A percentile compares a stretch with the other conserved stretches of the same genome.
Conservation (phyloP, 768 basidiomycete genomes). For the Termitomyces sp. region DNA sequence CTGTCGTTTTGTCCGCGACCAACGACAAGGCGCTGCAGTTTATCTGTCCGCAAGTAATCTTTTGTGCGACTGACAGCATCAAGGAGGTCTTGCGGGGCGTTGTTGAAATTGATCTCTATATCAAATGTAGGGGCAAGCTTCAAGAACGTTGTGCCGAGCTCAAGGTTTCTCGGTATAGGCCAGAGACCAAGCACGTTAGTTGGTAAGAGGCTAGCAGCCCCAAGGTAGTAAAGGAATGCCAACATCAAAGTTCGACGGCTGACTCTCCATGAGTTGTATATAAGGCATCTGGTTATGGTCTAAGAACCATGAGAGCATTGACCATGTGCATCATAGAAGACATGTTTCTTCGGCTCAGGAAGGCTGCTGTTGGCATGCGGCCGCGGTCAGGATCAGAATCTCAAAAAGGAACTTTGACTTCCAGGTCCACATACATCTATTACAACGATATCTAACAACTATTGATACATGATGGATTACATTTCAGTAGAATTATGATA, state of each 20-base stretch:
- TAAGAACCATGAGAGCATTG: background rate
- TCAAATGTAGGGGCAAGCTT: conserved; percentile 45
- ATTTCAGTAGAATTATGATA: background rate
- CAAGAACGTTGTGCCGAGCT: conserved; percentile 35
- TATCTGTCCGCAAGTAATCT: conserved; percentile 39
- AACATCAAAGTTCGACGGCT: background rate
- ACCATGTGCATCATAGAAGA: background rate
- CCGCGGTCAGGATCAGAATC: background rate
- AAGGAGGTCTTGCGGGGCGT: conserved; percentile 48
- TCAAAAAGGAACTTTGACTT: background rate
- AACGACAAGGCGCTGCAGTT: conserved; percentile 51
- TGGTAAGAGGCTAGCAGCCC: conserved; percentile 1
- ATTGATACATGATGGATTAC: conserved; percentile 10
- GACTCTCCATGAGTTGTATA: background rate
- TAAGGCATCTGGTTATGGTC: too few relatives aligned
- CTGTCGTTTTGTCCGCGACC: conserved; percentile 51
- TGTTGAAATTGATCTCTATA: conserved; percentile 37
- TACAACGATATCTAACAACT: background rate
- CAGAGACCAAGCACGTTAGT: conserved; percentile 27
- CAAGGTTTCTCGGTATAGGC: conserved; percentile 42
- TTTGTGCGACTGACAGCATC: conserved; percentile 51
- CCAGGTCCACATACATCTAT: background rate
- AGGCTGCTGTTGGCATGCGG: background rate
- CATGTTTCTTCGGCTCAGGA: background rate
- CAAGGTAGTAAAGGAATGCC: background rate